Base-by-base conservation (phyloP, 352 stramenopile genomes). In the Peronospora belbahrii region DNA sequence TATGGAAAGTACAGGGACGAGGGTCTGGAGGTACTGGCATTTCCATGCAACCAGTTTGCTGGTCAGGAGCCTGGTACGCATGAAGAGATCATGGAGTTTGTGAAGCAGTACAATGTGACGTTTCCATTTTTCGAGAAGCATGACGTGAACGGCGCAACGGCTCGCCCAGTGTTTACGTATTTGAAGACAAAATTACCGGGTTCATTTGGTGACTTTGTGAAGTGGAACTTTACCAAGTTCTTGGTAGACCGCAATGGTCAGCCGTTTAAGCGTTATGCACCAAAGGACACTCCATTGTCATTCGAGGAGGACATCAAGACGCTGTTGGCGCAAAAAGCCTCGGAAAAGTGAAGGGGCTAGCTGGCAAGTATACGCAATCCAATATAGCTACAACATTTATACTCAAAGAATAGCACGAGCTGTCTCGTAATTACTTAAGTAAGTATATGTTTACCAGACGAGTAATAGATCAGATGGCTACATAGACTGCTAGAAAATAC, bases 161-260 rank as follows among this genome's bases (percentile, higher is more conserved):
- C 83, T 30, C 70, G 84, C 0, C 78, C 86, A 20, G 74, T 95
- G 22, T 95, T 89, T 50, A 68, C 64, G 27, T 96, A 83, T 52
- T 59, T 96, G 20, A 95, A 94, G 50, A 33, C 70, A 30, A 79
- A 82, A 35, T 52, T 93, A 11, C 75, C 79, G 1, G 65, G 62
- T 1, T 62, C 85, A 54, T 76, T 84, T 43, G 79, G 73, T 3
- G 72, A 72, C 14, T 87, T 82, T 55, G 76, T 96, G 45, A 78
- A 85, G 50, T 95, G 85, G 85, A 95, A 95, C 67, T 95, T 91
- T 50, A 86, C 74, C 18, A 95, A 93, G 60, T 97, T 97, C 52
- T 53, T 97, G 10, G 69, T 97, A 4, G 88, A 96, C 63, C 72
- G 78, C 52, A 76, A 93, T 30, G 87, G 87, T n/a, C 65, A 73